Conservation (phyloP, 768 basidiomycete species). For the Serpula lacrymans region DNA sequence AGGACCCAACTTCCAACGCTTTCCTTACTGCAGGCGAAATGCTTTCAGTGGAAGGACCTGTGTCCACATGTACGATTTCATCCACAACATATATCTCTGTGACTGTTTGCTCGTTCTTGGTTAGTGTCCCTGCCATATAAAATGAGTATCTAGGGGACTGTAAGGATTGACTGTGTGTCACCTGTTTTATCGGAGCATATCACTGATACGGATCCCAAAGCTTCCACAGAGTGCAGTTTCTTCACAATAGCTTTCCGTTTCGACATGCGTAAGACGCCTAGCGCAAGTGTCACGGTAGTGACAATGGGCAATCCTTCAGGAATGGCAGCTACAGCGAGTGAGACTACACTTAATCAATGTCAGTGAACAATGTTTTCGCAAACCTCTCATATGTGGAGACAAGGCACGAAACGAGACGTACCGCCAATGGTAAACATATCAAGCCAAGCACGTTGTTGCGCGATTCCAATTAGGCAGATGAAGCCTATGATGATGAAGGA, state of each 20-base stretch:
- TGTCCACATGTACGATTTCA: conserved; percentile 66
- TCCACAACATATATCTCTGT: conserved; percentile 87
- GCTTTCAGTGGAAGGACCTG: conserved; percentile 36
- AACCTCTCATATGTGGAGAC: neutral
- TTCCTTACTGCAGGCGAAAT: conserved; percentile 69
- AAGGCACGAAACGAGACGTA: conserved; percentile 33
- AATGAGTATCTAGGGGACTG: conserved; percentile 3
- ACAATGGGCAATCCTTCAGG: conserved; percentile 97
- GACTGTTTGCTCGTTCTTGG: conserved; percentile 95
- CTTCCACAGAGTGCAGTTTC: conserved; percentile 92
- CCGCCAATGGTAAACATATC: conserved; percentile 99
- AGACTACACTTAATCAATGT: conserved; percentile 53
- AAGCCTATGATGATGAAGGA: conserved; percentile 95
- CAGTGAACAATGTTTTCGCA: conserved; percentile 2
- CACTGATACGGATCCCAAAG: conserved; percentile 92
- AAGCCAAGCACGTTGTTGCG: conserved; percentile 84
- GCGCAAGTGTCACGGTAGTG: conserved; percentile 93
- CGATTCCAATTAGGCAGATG: conserved; percentile 86
- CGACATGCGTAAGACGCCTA: conserved; percentile 92
- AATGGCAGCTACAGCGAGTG: conserved; percentile 96
- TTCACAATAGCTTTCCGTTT: conserved; percentile 96
- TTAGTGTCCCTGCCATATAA: conserved; percentile 65
- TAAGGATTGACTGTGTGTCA: conserved; percentile 21
- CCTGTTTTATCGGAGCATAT: conserved; percentile 98
- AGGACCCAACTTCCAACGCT: conserved; percentile 74